phyloP scores from a whole-genome alignment of 2,329 filamentous ascomycete species.

The Colletotrichum sojae region DNA sequence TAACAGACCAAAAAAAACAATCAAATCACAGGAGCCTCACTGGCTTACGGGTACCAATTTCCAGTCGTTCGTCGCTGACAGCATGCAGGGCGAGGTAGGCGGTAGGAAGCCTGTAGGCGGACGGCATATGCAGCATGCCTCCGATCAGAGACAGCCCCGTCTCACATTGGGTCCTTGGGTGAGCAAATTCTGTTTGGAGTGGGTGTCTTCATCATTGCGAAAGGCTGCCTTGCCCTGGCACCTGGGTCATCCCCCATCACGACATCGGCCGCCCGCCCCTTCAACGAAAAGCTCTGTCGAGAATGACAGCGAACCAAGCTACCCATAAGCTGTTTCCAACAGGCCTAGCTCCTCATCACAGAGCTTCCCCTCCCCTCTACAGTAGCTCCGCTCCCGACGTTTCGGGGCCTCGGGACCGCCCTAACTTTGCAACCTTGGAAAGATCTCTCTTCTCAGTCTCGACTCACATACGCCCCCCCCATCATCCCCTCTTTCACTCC shows the following conservation, averaged over 20 bases:
- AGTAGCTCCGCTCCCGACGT: slow-evolving; percentile 37
- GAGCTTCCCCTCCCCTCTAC: not conserved
- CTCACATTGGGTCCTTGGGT: slow-evolving; percentile 8
- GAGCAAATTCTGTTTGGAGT: too few relatives aligned
- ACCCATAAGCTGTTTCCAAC: slow-evolving; percentile 22
- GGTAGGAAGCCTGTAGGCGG: not conserved
- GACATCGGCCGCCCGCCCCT: slow-evolving; percentile 5
- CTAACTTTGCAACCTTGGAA: slow-evolving; percentile 30
- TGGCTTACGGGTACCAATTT: not conserved
- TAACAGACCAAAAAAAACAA: slow-evolving; percentile 3
- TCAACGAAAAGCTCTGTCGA: not conserved
- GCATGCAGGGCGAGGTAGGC: not conserved
- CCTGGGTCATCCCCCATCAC: slow-evolving; percentile 14
- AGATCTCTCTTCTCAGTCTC: slow-evolving; percentile 18
- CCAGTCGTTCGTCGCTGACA: not conserved
- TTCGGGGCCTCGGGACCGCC: slow-evolving; percentile 33
- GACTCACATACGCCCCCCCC: not conserved
- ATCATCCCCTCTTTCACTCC: slow-evolving; percentile 20
- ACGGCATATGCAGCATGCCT: slow-evolving; percentile 38
- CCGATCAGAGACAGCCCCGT: slow-evolving; percentile 16
- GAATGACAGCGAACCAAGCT: slow-evolving; percentile 23
- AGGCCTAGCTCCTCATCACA: not conserved
- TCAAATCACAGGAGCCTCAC: not conserved
- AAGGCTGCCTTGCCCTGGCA: not conserved
- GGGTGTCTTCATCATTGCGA: slow-evolving; percentile 21